These are phyloP conservation scores for Baudoinia panamericana DNA, from an alignment of 495 filamentous ascomycete genomes.

Conservation along the genomic window DNA sequence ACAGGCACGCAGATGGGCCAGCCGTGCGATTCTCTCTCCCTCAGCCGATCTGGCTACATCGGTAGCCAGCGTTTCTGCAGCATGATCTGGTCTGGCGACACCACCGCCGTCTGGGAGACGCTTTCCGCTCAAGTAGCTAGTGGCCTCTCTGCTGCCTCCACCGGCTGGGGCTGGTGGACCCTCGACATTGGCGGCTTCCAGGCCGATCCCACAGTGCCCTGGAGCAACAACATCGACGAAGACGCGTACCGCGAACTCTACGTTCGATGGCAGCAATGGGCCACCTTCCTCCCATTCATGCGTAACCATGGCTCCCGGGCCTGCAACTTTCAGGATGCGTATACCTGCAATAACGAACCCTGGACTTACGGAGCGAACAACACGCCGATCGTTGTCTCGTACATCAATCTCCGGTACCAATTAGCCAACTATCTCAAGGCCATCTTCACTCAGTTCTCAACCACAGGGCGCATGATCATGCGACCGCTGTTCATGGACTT, in stretches of 20 bases:
- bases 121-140: slow-evolving; percentile 6
- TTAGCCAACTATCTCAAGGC: slow-evolving; percentile 5
- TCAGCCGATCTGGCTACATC: slow-evolving; percentile 12
- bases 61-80: slow-evolving; percentile 13
- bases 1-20: slow-evolving; percentile 5
- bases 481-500: slow-evolving; percentile 14
- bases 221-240: slow-evolving; percentile 13
- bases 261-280: slow-evolving; percentile 13
- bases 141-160: slow-evolving; percentile 9
- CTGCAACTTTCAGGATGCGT: slow-evolving; percentile 10
- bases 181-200: slow-evolving; percentile 12
- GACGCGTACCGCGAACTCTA: slow-evolving; percentile 8
- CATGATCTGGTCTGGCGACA: slow-evolving; percentile 14
- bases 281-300: slow-evolving; percentile 13
- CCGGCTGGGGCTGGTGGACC: slow-evolving; percentile 13
- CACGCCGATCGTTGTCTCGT: slow-evolving; percentile 10
- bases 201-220: slow-evolving; percentile 5
- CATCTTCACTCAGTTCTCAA: slow-evolving; percentile 9
- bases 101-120: slow-evolving; percentile 13
- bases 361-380: slow-evolving; percentile 10
- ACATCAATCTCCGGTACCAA: slow-evolving; percentile 10
- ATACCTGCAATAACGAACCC: slow-evolving; percentile 13
- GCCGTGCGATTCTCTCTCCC: slow-evolving; percentile 9
- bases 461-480: slow-evolving; percentile 13
- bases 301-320: slow-evolving; percentile 12